phyloP scores from a whole-genome alignment of 768 basidiomycete genomes.

The Dentipellis sp. region DNA sequence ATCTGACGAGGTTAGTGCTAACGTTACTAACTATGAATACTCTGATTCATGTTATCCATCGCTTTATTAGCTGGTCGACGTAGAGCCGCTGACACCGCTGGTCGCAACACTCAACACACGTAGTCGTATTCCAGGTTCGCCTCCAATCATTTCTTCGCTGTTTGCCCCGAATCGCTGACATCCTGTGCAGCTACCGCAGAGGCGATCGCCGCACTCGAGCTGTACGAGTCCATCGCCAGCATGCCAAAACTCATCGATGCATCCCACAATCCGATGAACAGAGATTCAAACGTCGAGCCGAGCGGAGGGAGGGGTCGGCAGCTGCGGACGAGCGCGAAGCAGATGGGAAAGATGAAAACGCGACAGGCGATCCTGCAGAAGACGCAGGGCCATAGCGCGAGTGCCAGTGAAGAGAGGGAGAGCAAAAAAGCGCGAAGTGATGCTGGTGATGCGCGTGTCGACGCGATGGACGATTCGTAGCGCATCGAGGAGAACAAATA shows the following conservation, averaged over 20 bases:
- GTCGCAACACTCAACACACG: slow-evolving; percentile 25
- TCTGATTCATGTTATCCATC: neutral
- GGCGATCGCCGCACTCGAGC: slow-evolving; percentile 44
- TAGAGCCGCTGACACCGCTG: neutral
- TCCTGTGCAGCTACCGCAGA: slow-evolving; percentile 33
- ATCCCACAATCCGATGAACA: slow-evolving; percentile 33
- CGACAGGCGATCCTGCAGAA: slow-evolving; percentile 11
- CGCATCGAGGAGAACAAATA: neutral
- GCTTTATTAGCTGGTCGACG: neutral
- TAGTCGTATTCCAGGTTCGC: slow-evolving; percentile 38
- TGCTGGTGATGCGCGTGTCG: neutral
- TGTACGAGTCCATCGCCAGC: slow-evolving; percentile 47
- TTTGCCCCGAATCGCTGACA: neutral
- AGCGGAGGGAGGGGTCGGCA: neutral
- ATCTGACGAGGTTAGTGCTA: slow-evolving; percentile 29
- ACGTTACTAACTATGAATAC: neutral
- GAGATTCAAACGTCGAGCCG: slow-evolving; percentile 14
- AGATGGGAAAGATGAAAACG: slow-evolving; percentile 15
- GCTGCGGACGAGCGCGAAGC: slow-evolving; percentile 6
- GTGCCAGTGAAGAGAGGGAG: neutral
- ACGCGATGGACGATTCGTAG: neutral
- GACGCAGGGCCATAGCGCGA: neutral
- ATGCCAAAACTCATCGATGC: slow-evolving; percentile 52
- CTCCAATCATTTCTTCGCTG: neutral
- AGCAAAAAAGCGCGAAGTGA: slow-evolving; percentile 1